These are phyloP conservation scores for Uromyces viciae-fabae DNA, from an alignment of 1,284 basidiomycete species.

Conservation along the genomic window DNA sequence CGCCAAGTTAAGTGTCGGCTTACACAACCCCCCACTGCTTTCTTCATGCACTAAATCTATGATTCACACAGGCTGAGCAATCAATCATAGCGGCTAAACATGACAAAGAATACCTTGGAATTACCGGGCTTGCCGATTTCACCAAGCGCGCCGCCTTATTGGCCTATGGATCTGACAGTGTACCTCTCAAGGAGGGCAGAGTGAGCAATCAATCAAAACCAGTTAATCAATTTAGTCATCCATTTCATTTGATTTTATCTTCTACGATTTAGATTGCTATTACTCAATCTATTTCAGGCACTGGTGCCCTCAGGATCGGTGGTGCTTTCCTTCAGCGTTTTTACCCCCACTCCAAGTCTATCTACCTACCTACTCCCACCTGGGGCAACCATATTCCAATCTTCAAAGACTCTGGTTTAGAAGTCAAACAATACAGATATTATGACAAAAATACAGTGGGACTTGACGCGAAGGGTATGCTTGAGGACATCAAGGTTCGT, in stretches of 20 bases:
- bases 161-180: slow-evolving; percentile 81
- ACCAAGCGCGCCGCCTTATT: slow-evolving; percentile 83
- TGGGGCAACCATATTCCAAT: slow-evolving; percentile 92
- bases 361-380: slow-evolving; percentile 89
- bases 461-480: slow-evolving; percentile 55
- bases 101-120: slow-evolving; percentile 98
- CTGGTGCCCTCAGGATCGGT: slow-evolving; percentile 93
- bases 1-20: slow-evolving; percentile 63
- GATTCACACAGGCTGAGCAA: slow-evolving; percentile 68
- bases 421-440: slow-evolving; percentile 79
- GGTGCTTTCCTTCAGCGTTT: slow-evolving; percentile 87
- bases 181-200: slow-evolving; percentile 69
- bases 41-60: background rate
- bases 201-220: slow-evolving; percentile 60
- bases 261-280: slow-evolving; percentile 67
- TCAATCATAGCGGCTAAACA: slow-evolving; percentile 65
- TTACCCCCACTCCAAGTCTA: slow-evolving; percentile 79
- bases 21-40: too few species aligned
- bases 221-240: background rate
- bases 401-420: slow-evolving; percentile 78
- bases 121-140: slow-evolving; percentile 84
- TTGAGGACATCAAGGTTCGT: slow-evolving; percentile 49
- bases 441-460: slow-evolving; percentile 56
- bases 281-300: slow-evolving; percentile 96
- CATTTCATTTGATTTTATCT: background rate